Evolutionary conservation across 2,329 filamentous ascomycete species (phyloP).

Genomic region (Penicillium sclerotiorum): DNA sequence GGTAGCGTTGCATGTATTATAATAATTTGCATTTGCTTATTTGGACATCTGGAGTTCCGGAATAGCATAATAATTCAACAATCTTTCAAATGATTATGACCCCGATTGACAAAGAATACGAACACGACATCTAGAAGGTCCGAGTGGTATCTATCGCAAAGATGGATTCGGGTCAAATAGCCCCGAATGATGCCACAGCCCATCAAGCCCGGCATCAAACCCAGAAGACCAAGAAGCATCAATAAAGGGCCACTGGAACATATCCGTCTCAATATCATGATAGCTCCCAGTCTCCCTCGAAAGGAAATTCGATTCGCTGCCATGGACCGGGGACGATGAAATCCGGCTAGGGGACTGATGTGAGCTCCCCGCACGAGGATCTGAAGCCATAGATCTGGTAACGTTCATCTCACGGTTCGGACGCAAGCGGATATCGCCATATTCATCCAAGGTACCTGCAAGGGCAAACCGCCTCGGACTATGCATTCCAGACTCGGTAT

Average conservation of each 20-base stretch:
- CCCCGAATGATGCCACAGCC: slow-evolving; percentile 30
- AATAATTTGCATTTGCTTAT: neutral
- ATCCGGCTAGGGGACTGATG: slow-evolving; percentile 4
- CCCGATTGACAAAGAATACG: neutral
- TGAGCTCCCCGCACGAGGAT: slow-evolving; percentile 10
- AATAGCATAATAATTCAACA: neutral
- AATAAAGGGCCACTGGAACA: slow-evolving; percentile 43
- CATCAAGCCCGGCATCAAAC: slow-evolving; percentile 36
- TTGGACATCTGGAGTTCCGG: too few relatives aligned
- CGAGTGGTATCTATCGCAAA: neutral
- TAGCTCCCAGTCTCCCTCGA: slow-evolving; percentile 7
- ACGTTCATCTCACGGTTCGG: slow-evolving; percentile 23
- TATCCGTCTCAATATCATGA: slow-evolving; percentile 37
- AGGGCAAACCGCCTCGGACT: slow-evolving; percentile 34
- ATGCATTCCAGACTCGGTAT: slow-evolving; percentile 24
- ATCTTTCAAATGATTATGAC: neutral
- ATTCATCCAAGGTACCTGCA: slow-evolving; percentile 39
- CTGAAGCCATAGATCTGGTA: slow-evolving; percentile 15
- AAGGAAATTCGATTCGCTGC: slow-evolving; percentile 8
- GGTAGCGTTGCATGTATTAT: neutral
- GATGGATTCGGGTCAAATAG: neutral
- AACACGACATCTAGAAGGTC: too few relatives aligned
- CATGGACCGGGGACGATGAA: slow-evolving; percentile 9
- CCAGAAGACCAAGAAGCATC: slow-evolving; percentile 40
- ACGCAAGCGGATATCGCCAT: slow-evolving; percentile 39